A percentile compares a stretch with the other conserved stretches of the same genome.
phyloP scores from a whole-genome alignment of 148 eudicot species.

The Diospyros lotus region DNA sequence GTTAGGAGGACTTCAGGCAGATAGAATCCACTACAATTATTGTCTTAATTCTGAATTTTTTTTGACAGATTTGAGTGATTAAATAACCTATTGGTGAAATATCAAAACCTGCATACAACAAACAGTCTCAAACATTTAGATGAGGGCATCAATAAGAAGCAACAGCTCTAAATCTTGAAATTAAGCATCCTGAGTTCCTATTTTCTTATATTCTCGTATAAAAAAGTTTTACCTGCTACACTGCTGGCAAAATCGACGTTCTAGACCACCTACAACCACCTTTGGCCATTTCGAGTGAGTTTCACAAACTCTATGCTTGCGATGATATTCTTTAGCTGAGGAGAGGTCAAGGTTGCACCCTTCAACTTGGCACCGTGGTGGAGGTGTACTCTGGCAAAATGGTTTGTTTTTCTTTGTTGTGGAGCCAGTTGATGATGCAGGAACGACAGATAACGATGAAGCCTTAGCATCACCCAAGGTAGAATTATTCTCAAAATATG shows the following conservation, averaged over 20 bases:
- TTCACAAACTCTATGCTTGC: slow-evolving; percentile 83
- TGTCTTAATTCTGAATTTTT: background rate
- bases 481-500: slow-evolving; percentile 61
- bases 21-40: background rate
- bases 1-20: background rate
- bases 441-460: slow-evolving; percentile 25
- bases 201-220: background rate
- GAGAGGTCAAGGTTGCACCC: slow-evolving; percentile 87
- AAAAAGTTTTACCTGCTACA: slow-evolving; percentile 77
- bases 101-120: background rate
- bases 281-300: slow-evolving; percentile 72
- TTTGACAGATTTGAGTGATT: background rate
- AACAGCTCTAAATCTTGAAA: background rate
- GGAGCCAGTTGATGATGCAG: slow-evolving; percentile 33
- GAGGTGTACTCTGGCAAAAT: slow-evolving; percentile 31
- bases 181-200: background rate
- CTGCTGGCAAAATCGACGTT: slow-evolving; percentile 94
- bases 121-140: background rate
- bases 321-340: slow-evolving; percentile 80
- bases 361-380: slow-evolving; percentile 74
- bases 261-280: slow-evolving; percentile 71
- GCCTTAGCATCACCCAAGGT: slow-evolving; percentile 36
- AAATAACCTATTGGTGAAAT: background rate
- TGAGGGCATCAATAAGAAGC: background rate
- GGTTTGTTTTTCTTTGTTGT: slow-evolving; percentile 50